phyloP scores from a whole-genome alignment of 2,329 filamentous ascomycete species.

The Clarireedia hainanense region DNA sequence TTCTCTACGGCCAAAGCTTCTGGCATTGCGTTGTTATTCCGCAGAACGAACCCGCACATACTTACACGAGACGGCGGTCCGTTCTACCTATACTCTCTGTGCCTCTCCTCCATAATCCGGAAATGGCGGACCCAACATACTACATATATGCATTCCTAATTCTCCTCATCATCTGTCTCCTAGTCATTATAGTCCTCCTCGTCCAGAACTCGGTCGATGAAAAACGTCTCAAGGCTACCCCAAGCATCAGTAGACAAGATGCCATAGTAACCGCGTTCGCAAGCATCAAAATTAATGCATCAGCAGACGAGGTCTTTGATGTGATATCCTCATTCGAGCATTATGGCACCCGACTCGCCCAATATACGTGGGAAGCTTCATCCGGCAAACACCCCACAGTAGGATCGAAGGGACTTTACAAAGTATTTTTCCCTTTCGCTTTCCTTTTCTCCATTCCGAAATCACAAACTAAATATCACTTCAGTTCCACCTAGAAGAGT shows the following conservation, averaged over 20 bases:
- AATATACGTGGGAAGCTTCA: conserved; percentile 15
- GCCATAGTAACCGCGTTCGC: conserved; percentile 15
- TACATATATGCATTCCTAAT: conserved; percentile 1
- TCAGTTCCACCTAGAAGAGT: conserved; percentile 2
- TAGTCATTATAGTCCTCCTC: conserved; percentile 12
- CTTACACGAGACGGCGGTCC: too few relatives aligned
- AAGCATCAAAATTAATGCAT: conserved; percentile 15
- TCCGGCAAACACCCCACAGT: conserved; percentile 12
- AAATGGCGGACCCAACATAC: neutral
- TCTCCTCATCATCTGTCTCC: neutral
- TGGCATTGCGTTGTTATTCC: too few relatives aligned
- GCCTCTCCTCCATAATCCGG: too few relatives aligned
- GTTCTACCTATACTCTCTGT: too few relatives aligned
- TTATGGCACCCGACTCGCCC: conserved; percentile 10
- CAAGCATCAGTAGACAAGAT: conserved; percentile 10
- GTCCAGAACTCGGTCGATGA: conserved; percentile 9
- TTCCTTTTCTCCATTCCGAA: neutral
- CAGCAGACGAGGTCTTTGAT: conserved; percentile 17
- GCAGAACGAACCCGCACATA: neutral
- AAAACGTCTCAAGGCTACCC: conserved; percentile 10
- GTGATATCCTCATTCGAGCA: conserved; percentile 14
- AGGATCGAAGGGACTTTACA: conserved; percentile 14
- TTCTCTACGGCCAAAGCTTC: too few relatives aligned
- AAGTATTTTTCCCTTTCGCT: conserved; percentile 5
- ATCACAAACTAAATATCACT: neutral